Conservation (phyloP, 2,329 filamentous ascomycete genomes). For the Phoma sp. region DNA sequence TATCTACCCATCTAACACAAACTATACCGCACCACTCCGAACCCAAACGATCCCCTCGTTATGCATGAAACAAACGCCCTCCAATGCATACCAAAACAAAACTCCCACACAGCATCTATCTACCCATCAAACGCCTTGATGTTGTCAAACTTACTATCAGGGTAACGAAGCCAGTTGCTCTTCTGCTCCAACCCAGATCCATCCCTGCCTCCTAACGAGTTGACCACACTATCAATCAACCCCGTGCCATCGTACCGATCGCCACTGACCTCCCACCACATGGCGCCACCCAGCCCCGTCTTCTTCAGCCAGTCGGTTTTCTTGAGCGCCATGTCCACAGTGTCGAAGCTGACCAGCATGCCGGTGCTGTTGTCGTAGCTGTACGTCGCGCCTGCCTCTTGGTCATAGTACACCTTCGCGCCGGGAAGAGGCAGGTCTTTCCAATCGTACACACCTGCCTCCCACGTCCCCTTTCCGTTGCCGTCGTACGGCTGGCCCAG, state of each 20-base stretch:
- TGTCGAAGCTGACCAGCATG: constrained; percentile 80
- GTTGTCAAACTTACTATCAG: constrained; percentile 62
- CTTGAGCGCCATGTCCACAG: constrained; percentile 65
- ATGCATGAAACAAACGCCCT: constrained; percentile 24
- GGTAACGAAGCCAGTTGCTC: constrained; percentile 57
- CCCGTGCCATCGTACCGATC: constrained; percentile 71
- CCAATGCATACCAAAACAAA: constrained; percentile 3
- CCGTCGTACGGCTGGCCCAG: constrained; percentile 73
- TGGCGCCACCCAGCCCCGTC: constrained; percentile 78
- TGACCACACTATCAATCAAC: constrained; percentile 60
- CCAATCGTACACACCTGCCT: constrained; percentile 80
- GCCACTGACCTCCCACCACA: constrained; percentile 94
- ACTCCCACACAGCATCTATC: not conserved
- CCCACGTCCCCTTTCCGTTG: constrained; percentile 81
- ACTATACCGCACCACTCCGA: constrained; percentile 16
- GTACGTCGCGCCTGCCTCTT: constrained; percentile 72
- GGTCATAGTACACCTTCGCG: constrained; percentile 69
- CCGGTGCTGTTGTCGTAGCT: constrained; percentile 70
- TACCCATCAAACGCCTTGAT: constrained; percentile 16
- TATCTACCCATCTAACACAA: constrained; percentile 23
- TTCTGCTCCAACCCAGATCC: constrained; percentile 54
- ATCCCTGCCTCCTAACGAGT: constrained; percentile 48
- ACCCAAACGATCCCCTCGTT: not conserved
- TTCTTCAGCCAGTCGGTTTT: constrained; percentile 77
- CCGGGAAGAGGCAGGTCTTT: constrained; percentile 78